Evolutionary conservation across 2,329 filamentous ascomycete genomes (phyloP).

Genomic region (Chaetomiaceae sp.): DNA sequence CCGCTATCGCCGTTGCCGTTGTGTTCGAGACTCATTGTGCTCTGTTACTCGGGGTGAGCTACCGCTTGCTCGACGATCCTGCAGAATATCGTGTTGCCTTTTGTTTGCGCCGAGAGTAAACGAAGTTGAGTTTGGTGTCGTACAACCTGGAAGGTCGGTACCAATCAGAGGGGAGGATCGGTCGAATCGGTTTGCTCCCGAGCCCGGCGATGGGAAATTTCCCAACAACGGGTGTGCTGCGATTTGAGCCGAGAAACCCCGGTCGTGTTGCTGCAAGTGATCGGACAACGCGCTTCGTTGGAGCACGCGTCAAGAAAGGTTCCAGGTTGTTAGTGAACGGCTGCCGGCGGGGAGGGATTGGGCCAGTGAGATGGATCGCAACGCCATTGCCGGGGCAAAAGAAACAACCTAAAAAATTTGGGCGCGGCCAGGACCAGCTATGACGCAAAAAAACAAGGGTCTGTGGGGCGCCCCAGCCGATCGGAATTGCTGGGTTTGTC

Average conservation of each 20-base stretch:
- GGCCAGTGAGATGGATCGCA: conserved; percentile 15
- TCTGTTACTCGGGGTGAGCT: background rate
- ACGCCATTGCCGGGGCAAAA: conserved; percentile 4
- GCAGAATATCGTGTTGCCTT: too few relatives aligned
- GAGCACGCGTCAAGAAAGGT: too few relatives aligned
- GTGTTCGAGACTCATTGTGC: background rate
- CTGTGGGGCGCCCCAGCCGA: background rate
- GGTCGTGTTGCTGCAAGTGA: conserved; percentile 13
- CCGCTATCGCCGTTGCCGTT: background rate
- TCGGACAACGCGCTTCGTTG: conserved; percentile 1
- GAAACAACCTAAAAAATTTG: conserved; percentile 19
- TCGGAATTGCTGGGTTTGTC: conserved; percentile 21
- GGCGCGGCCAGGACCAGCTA: conserved; percentile 18
- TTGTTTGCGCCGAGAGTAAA: background rate
- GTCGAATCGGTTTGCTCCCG: conserved; percentile 3
- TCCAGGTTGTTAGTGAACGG: background rate
- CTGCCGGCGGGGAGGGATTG: background rate
- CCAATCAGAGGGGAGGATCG: conserved; percentile 3
- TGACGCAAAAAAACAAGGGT: conserved; percentile 23
- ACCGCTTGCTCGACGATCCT: background rate
- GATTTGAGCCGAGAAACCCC: background rate
- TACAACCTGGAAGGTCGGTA: background rate
- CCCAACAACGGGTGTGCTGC: background rate
- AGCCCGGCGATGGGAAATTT: background rate
- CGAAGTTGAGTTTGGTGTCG: conserved; percentile 1